These are phyloP conservation scores for Rhizomucor pusillus DNA, from an alignment of 371 early-diverging fungal species.

Conservation along the genomic window DNA sequence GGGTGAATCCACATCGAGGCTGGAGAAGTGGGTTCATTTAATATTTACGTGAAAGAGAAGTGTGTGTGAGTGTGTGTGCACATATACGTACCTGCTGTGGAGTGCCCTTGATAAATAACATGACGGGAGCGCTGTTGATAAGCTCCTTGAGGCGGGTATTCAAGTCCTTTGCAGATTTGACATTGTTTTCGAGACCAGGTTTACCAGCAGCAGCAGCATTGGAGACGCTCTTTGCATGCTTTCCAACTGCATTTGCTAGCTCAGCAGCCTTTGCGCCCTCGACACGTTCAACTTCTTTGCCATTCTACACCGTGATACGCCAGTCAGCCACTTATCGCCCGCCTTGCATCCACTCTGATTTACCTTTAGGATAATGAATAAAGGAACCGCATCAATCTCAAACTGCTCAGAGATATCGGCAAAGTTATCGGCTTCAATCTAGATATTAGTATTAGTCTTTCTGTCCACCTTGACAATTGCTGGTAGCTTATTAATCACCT, in stretches of 20 bases:
- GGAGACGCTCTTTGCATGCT: conserved; percentile 63
- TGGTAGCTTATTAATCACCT: conserved; percentile 44
- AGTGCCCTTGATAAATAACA: conserved; percentile 95
- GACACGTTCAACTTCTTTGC: conserved; percentile 70
- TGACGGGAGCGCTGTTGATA: conserved; percentile 70
- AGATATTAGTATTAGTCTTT: background rate
- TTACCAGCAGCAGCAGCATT: conserved; percentile 31
- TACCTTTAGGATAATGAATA: conserved; percentile 84
- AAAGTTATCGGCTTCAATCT: conserved; percentile 91
- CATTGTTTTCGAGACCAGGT: conserved; percentile 12
- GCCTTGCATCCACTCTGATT: background rate
- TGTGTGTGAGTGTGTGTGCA: no score
- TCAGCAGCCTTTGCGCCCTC: conserved; percentile 90
- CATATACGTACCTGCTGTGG: conserved; percentile 59
- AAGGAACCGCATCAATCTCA: conserved; percentile 91
- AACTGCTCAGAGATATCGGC: conserved; percentile 83
- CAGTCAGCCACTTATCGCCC: no score
- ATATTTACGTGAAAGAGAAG: conserved; percentile 4
- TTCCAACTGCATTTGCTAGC: conserved; percentile 67
- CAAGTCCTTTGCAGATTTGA: conserved; percentile 52
- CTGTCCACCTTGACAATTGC: background rate
- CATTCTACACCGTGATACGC: no score
- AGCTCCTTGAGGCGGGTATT: conserved; percentile 68
- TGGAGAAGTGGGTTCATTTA: no score
- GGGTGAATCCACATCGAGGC: conserved; percentile 77